Evolutionary conservation across 768 basidiomycete species (phyloP).

Genomic region (Leccinum barrowsii): DNA sequence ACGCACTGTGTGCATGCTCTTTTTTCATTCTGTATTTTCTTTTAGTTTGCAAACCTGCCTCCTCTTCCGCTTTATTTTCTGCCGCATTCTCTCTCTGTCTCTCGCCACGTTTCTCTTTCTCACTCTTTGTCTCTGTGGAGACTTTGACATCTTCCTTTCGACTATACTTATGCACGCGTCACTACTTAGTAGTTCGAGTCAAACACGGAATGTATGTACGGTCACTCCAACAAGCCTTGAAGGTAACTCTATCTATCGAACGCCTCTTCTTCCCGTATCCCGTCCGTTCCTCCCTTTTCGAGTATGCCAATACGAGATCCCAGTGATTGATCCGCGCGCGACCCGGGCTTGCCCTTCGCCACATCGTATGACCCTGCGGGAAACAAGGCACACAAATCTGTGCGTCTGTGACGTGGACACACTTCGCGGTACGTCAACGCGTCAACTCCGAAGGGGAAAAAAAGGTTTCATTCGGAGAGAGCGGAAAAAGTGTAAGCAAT

Average conservation of each 20-base stretch:
- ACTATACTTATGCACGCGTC: neutral
- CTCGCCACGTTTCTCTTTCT: neutral
- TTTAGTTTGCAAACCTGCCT: neutral
- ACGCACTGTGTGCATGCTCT: slow-evolving; percentile 1
- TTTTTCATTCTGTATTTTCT: neutral
- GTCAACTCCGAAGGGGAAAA: neutral
- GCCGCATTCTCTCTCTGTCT: neutral
- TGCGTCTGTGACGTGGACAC: neutral
- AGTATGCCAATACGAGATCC: too few relatives aligned
- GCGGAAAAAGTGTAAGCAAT: neutral
- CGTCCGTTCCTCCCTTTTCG: too few relatives aligned
- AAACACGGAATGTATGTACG: neutral
- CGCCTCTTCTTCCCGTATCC: neutral
- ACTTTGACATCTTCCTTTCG: neutral
- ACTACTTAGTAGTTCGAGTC: neutral
- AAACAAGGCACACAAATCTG: neutral
- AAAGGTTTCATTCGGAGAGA: neutral
- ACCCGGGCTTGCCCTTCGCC: neutral
- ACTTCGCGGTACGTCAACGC: neutral
- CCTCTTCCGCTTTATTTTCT: neutral
- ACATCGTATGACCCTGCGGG: neutral
- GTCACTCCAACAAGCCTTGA: neutral
- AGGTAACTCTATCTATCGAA: neutral
- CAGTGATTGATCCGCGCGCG: neutral
- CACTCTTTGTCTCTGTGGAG: neutral